phyloP scores from a whole-genome alignment of 306 rosid species.

The Senna siamea region DNA sequence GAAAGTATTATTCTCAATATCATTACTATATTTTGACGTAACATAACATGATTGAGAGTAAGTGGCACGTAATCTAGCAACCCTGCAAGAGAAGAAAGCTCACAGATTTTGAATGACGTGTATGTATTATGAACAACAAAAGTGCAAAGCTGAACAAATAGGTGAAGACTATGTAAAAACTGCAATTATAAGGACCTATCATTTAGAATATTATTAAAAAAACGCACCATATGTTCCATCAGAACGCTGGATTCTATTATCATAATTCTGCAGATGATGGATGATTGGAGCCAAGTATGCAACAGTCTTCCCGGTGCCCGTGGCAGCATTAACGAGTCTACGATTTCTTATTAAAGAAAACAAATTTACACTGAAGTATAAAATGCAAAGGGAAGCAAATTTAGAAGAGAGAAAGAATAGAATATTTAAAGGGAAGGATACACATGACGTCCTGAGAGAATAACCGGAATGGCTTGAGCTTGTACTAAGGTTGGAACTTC shows the following conservation, averaged over 20 bases:
- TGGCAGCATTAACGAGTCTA: constrained; percentile 87
- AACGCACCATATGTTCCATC: constrained; percentile 82
- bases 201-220: background rate
- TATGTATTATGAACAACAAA: background rate
- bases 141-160: constrained; percentile 23
- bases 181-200: background rate
- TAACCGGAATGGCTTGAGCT: constrained; percentile 84
- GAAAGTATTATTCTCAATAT: constrained; percentile 21
- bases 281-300: constrained; percentile 87
- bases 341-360: constrained; percentile 50
- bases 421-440: constrained; percentile 52
- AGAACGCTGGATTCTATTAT: constrained; percentile 65
- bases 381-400: background rate
- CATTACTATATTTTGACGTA: constrained; percentile 11
- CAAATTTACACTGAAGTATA: constrained; percentile 5
- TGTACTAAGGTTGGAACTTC: constrained; percentile 83
- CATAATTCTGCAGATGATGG: constrained; percentile 65
- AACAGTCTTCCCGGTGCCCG: constrained; percentile 88
- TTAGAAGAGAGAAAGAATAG: background rate
- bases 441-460: constrained; percentile 77
- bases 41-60: background rate
- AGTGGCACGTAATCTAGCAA: background rate
- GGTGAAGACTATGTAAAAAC: background rate
- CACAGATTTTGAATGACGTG: background rate
- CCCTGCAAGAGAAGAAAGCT: background rate